A percentile compares a stretch with the other conserved stretches of the same genome.
Evolutionary conservation across 2,329 filamentous ascomycete genomes (phyloP).

Genomic region (Didymella exigua): DNA sequence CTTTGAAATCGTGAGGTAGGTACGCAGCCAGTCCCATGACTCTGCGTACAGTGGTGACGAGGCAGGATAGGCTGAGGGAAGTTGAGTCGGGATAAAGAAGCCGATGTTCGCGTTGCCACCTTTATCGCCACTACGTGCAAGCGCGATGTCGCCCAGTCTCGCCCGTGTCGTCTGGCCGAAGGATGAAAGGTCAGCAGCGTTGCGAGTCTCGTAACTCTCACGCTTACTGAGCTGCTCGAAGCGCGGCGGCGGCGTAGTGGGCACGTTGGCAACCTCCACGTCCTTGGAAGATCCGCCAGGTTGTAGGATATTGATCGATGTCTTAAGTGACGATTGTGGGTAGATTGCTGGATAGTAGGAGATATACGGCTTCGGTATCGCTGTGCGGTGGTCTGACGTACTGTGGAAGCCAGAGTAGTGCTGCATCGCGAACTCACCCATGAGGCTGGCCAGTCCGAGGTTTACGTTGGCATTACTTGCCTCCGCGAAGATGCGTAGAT

Average conservation of each 20-base stretch:
- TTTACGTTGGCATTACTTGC: constrained; percentile 28
- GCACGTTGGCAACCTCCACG: constrained; percentile 8
- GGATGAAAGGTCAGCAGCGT: constrained; percentile 34
- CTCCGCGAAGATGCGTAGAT: constrained; percentile 43
- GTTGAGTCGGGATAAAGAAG: constrained; percentile 43
- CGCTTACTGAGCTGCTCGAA: constrained; percentile 27
- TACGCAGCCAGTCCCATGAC: constrained; percentile 42
- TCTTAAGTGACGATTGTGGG: constrained; percentile 34
- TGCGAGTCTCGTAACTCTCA: constrained; percentile 40
- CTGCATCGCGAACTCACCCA: constrained; percentile 38
- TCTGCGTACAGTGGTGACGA: constrained; percentile 32
- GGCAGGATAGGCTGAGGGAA: constrained; percentile 33
- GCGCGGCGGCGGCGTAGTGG: constrained; percentile 22
- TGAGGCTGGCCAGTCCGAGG: constrained; percentile 28
- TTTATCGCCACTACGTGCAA: constrained; percentile 52
- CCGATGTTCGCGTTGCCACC: constrained; percentile 45
- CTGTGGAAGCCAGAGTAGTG: constrained; percentile 42
- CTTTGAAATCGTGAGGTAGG: constrained; percentile 32
- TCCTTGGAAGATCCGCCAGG: not conserved
- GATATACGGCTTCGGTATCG: constrained; percentile 40
- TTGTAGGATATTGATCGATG: constrained; percentile 45
- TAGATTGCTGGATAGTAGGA: constrained; percentile 41
- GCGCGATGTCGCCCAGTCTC: constrained; percentile 51
- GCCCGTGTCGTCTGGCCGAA: constrained; percentile 31
- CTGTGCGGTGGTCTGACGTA: constrained; percentile 38